Evolutionary conservation across 2,329 filamentous ascomycete genomes (phyloP).

Genomic region (Metarhizium robertsii): DNA sequence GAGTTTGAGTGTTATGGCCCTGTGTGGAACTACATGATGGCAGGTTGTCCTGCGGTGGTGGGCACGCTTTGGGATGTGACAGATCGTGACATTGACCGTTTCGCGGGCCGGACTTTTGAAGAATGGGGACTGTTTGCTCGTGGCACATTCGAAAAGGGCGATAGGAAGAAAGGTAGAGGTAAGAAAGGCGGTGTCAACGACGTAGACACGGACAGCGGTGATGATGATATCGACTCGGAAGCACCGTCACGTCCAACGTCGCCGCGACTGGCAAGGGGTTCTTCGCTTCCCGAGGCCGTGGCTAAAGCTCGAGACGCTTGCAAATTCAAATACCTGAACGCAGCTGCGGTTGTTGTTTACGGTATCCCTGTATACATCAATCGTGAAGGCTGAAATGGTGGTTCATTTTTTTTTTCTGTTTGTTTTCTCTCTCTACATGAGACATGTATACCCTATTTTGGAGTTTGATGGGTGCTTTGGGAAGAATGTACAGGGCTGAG

Average conservation of each 20-base stretch:
- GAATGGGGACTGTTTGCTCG: conserved; percentile 67
- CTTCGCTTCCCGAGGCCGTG: conserved; percentile 71
- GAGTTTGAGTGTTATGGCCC: conserved; percentile 89
- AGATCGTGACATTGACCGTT: conserved; percentile 92
- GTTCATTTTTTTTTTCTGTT: not conserved
- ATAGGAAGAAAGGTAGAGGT: conserved; percentile 18
- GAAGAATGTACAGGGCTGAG: no score
- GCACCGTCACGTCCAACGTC: conserved; percentile 20
- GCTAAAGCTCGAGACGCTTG: conserved; percentile 67
- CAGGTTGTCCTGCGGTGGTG: conserved; percentile 75
- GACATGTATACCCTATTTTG: not conserved
- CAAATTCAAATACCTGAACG: conserved; percentile 83
- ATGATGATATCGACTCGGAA: conserved; percentile 10
- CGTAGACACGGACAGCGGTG: not conserved
- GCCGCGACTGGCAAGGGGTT: not conserved
- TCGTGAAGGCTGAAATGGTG: conserved; percentile 18
- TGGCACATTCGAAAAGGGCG: conserved; percentile 33
- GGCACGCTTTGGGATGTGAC: conserved; percentile 98
- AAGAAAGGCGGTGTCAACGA: conserved; percentile 9
- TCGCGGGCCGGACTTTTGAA: conserved; percentile 69
- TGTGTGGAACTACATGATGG: conserved; percentile 84
- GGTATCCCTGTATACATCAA: conserved; percentile 81
- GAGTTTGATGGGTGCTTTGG: not conserved
- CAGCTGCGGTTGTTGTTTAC: conserved; percentile 88
- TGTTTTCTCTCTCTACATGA: not conserved